Evolutionary conservation across 345 rosid species (phyloP).

Genomic region (Litchi chinensis): DNA sequence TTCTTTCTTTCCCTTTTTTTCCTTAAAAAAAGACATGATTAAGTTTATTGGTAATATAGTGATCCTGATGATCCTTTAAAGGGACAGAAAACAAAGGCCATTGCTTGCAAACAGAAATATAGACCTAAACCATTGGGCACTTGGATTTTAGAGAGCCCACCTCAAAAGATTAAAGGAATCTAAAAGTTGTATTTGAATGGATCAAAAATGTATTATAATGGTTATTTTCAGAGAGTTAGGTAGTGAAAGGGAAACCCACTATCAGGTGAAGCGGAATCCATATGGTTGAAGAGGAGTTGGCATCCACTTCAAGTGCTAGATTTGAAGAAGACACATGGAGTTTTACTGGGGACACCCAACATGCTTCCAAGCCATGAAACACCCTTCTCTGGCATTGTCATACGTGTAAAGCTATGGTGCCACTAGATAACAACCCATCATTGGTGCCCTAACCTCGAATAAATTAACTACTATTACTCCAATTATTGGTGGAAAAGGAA

Average conservation of each 20-base stretch:
- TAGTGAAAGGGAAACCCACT: conserved; percentile 90
- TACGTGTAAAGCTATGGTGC: conserved; percentile 69
- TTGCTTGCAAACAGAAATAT: conserved; percentile 39
- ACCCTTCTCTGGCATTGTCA: conserved; percentile 25
- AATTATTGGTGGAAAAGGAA: conserved; percentile 51
- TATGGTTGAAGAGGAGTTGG: conserved; percentile 90
- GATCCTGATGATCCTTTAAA: conserved; percentile 21
- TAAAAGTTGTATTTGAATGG: conserved; percentile 33
- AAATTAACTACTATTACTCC: conserved; percentile 32
- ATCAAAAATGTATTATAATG: conserved; percentile 30
- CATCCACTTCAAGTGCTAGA: conserved; percentile 76
- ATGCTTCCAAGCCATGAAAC: conserved; percentile 58
- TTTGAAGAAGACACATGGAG: conserved; percentile 44
- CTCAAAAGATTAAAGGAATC: conserved; percentile 41
- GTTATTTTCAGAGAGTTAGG: conserved; percentile 70
- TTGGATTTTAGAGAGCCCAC: conserved; percentile 66
- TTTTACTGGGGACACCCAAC: conserved; percentile 50
- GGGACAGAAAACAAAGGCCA: conserved; percentile 17
- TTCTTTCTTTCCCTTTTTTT: no score
- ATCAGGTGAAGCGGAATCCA: conserved; percentile 39
- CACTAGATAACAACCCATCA: conserved; percentile 56
- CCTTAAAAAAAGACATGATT: background rate
- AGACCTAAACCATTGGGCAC: conserved; percentile 44
- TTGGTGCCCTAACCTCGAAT: conserved; percentile 49
- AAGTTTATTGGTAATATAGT: background rate